Percentiles rank a stretch among this genome's conserved stretches.
phyloP scores from a whole-genome alignment of 106 monocot species.

The Apostasia shenzhenica region DNA sequence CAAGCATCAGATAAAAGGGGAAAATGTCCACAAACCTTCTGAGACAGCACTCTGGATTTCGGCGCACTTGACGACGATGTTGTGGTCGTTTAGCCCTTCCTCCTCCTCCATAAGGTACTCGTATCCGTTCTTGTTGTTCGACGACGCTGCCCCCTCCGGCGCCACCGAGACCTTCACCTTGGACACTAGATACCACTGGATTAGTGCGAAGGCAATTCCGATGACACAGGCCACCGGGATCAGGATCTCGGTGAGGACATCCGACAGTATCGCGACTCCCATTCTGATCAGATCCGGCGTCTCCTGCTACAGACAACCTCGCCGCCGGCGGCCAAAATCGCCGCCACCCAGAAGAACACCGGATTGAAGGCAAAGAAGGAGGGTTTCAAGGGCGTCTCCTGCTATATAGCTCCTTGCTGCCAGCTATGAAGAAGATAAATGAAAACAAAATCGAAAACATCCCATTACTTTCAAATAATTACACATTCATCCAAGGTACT shows the following conservation, averaged over 20 bases:
- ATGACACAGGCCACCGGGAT: conserved; percentile 67
- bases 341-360: background rate
- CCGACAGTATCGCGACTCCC: conserved; percentile 52
- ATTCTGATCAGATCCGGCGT: conserved; percentile 8
- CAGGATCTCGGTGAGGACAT: conserved; percentile 66
- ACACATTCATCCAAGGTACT: too few relatives aligned
- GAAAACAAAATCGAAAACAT: too few relatives aligned
- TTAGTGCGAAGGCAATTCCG: conserved; percentile 68
- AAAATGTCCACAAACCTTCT: conserved; percentile 40
- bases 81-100: conserved; percentile 76
- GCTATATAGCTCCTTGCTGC: background rate
- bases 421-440: too few relatives aligned
- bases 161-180: conserved; percentile 59
- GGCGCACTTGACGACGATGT: conserved; percentile 70
- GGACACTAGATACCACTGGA: conserved; percentile 79
- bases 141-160: conserved; percentile 4
- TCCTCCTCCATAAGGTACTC: conserved; percentile 86
- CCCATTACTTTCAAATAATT: too few relatives aligned
- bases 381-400: background rate
- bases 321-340: background rate
- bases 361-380: background rate
- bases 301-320: background rate
- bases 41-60: conserved; percentile 96
- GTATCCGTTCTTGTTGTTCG: conserved; percentile 38
- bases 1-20: background rate